phyloP scores from a whole-genome alignment of 768 basidiomycete species.

The Naematelia encephala region DNA sequence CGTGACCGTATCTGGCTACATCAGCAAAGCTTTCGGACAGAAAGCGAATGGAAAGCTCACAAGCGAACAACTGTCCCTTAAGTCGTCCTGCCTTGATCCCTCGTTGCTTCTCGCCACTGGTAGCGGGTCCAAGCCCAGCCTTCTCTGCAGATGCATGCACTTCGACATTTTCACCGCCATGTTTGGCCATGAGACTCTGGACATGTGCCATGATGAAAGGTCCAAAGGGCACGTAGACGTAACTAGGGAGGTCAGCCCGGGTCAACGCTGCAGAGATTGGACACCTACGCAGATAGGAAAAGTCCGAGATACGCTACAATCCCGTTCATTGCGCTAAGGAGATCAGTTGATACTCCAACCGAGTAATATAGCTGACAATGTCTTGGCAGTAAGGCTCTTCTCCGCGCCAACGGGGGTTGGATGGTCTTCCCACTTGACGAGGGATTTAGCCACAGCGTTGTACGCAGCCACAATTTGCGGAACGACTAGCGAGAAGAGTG shows the following conservation, averaged over 20 bases:
- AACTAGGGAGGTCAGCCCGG: conserved; percentile 26
- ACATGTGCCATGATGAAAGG: conserved; percentile 69
- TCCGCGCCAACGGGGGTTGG: conserved; percentile 71
- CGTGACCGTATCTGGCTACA: conserved; percentile 58
- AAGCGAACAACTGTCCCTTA: conserved; percentile 89
- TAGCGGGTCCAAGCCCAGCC: conserved; percentile 40
- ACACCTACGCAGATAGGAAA: conserved; percentile 72
- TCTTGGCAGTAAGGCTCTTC: conserved; percentile 80
- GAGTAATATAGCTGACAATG: conserved; percentile 56
- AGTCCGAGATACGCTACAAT: conserved; percentile 89
- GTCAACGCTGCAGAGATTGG: background rate
- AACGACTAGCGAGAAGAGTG: conserved; percentile 74
- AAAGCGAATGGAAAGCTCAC: conserved; percentile 20
- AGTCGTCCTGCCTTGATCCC: conserved; percentile 57
- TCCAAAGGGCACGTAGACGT: conserved; percentile 92
- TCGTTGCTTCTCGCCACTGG: conserved; percentile 33
- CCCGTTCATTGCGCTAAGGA: conserved; percentile 62
- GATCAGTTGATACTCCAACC: conserved; percentile 8
- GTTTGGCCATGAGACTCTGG: conserved; percentile 33
- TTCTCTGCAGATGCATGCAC: conserved; percentile 47
- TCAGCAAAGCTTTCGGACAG: conserved; percentile 7
- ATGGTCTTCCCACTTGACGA: conserved; percentile 92
- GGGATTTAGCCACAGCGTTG: conserved; percentile 61
- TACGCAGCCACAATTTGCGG: conserved; percentile 75
- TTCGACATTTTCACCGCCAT: conserved; percentile 28